phyloP scores from a whole-genome alignment of 2,329 filamentous ascomycete species.

The Emmonsiellopsis sp. region DNA sequence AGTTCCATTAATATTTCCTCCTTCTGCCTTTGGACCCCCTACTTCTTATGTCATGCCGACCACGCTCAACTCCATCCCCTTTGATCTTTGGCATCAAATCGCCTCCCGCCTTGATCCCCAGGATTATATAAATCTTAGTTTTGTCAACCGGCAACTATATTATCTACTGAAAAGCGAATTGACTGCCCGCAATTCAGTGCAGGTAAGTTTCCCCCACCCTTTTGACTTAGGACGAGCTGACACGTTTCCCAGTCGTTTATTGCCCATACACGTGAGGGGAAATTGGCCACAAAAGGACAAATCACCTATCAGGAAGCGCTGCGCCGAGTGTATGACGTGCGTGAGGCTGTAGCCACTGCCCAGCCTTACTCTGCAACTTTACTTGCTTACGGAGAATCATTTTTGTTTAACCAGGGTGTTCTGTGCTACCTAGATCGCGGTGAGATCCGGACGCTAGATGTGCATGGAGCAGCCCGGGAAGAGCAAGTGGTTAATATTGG shows the following conservation, averaged over 20 bases:
- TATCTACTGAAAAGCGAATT: constrained; percentile 45
- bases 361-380: constrained; percentile 54
- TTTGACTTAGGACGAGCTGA: constrained; percentile 9
- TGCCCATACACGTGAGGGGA: constrained; percentile 38
- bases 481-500: constrained; percentile 48
- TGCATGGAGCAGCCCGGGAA: constrained; percentile 40
- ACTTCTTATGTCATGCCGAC: constrained; percentile 1
- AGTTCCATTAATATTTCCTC: not conserved
- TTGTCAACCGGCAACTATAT: constrained; percentile 44
- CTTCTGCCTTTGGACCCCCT: not conserved
- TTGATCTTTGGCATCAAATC: constrained; percentile 56
- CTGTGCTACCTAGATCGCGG: constrained; percentile 53
- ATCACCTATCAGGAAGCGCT: constrained; percentile 46
- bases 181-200: constrained; percentile 49
- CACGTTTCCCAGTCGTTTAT: constrained; percentile 29
- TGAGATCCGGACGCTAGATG: constrained; percentile 50
- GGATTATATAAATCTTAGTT: constrained; percentile 50
- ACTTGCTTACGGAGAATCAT: constrained; percentile 52
- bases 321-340: constrained; percentile 52
- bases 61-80: constrained; percentile 44
- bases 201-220: constrained; percentile 37
- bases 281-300: constrained; percentile 25
- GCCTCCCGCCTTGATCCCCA: constrained; percentile 46
- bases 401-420: constrained; percentile 54
- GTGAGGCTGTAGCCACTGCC: constrained; percentile 51